Evolutionary conservation across 306 rosid genomes (phyloP).

Genomic region (Malus orientalis): DNA sequence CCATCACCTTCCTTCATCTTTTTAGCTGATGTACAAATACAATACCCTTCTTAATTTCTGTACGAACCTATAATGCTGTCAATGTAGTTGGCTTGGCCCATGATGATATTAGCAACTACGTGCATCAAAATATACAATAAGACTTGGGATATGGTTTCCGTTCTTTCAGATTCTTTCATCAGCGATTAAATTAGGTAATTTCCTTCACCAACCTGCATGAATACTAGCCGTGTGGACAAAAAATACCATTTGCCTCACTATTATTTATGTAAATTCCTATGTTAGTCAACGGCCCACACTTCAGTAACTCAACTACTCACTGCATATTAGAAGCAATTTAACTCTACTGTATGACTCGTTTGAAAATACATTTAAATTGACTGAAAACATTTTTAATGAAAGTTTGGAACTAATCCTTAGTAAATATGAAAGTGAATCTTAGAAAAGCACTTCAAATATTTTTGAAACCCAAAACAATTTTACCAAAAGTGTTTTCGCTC

Average conservation of each 20-base stretch:
- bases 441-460: no score
- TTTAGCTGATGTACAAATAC: not conserved
- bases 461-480: no score
- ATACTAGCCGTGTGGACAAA: slow-evolving; percentile 4
- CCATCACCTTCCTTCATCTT: not conserved
- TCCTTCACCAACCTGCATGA: slow-evolving; percentile 9
- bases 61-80: not conserved
- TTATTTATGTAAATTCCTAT: not conserved
- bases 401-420: no score
- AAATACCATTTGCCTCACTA: not conserved
- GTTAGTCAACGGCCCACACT: not conserved
- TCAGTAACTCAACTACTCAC: not conserved
- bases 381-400: no score
- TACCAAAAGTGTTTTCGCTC: no score
- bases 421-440: no score
- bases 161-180: not conserved
- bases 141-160: not conserved
- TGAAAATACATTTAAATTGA: no score
- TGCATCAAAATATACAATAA: not conserved
- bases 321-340: not conserved
- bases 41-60: not conserved
- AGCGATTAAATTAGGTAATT: slow-evolving; percentile 15
- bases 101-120: not conserved
- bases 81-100: not conserved
- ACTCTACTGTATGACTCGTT: no score